phyloP scores from a whole-genome alignment of 1,284 basidiomycete genomes.

The Apiotrichum laibachii region DNA sequence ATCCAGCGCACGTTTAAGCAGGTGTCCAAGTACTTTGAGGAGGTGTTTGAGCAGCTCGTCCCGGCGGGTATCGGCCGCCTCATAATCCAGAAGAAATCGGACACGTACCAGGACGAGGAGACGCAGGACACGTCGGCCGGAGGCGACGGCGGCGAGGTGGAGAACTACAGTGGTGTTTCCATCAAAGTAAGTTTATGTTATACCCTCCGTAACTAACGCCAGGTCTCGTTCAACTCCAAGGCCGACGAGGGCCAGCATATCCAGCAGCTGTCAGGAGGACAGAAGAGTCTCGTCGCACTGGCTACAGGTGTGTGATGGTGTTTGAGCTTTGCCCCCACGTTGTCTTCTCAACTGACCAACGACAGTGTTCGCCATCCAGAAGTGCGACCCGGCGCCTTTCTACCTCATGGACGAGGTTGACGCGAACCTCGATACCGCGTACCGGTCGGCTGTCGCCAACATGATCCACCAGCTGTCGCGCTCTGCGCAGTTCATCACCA shows the following conservation, averaged over 20 bases:
- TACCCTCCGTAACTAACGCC: neutral
- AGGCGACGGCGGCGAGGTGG: conserved; percentile 69
- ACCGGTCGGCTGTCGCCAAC: conserved; percentile 94
- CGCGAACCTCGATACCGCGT: conserved; percentile 95
- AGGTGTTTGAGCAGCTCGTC: conserved; percentile 96
- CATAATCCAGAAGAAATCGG: conserved; percentile 85
- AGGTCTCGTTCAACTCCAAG: conserved; percentile 89
- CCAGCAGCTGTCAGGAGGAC: conserved; percentile 94
- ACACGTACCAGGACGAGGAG: conserved; percentile 53
- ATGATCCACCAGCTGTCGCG: conserved; percentile 90
- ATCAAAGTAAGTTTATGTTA: conserved; percentile 68
- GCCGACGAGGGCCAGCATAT: conserved; percentile 93
- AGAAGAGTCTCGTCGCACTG: conserved; percentile 94
- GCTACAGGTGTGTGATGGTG: conserved; percentile 66
- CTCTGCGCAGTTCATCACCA: conserved; percentile 95
- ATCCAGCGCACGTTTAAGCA: conserved; percentile 98
- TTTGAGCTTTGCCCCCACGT: too few relatives aligned
- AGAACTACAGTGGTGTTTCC: conserved; percentile 93
- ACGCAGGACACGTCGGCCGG: conserved; percentile 32
- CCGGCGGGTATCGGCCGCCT: conserved; percentile 86
- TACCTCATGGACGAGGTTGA: conserved; percentile 99
- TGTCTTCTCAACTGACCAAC: neutral
- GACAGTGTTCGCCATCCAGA: conserved; percentile 95
- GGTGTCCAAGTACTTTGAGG: conserved; percentile 92
- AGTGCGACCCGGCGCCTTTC: conserved; percentile 98